Base-by-base conservation (phyloP, 345 rosid genomes). In the Populus davidiana region DNA sequence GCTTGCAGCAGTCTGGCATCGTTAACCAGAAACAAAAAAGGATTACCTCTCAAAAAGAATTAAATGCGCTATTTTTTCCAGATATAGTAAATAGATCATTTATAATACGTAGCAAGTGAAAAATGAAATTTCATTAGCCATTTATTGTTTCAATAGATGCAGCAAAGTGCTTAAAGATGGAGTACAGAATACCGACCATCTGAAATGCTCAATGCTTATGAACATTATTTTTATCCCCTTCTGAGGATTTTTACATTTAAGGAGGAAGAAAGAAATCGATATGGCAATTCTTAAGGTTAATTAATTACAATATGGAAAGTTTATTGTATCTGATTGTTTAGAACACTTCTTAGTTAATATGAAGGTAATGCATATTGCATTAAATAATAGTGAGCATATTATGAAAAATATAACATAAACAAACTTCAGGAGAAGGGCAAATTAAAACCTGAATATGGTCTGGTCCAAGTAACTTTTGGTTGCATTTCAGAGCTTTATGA, bases 371-470 rank as follows among this genome's bases (percentile, higher is more conserved):
- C 7, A 23, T 59, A 23, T 59, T 23, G 29, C 29, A 59, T 4
- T 59, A n/a, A n/a, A n/a, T 56, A 21, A 3, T 59, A 59, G 29
- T 41, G 23, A 67, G 43, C 23, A 44, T 27, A 54, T 36, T 33
- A 25, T 12, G 74, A 35, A 75, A 38, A 35, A 54, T 62, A 72
- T 13, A 66, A 33, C 4, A 52, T 43, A 36, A 67, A 74, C 71
- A 49, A 79, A 68, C 17, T 71, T 68, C 68, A 56, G 41, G 50
- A 47, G 29, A 38, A 52, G 54, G 31, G 63, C 64, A 17, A 67
- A 83, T 59, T n/a, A 43, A 69, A 82, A 93, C 99, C 99, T 93
- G 99, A 83, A 93, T 96, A 84, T 96, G 99, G 80, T 96, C 99
- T 20, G 97, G 98, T 77, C 99, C 99, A 43, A 96, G 99, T 80